A percentile compares a stretch with the other conserved stretches of the same genome.
Conservation (phyloP, 2,329 filamentous ascomycete genomes). For the Trichoderma pleuroti region DNA sequence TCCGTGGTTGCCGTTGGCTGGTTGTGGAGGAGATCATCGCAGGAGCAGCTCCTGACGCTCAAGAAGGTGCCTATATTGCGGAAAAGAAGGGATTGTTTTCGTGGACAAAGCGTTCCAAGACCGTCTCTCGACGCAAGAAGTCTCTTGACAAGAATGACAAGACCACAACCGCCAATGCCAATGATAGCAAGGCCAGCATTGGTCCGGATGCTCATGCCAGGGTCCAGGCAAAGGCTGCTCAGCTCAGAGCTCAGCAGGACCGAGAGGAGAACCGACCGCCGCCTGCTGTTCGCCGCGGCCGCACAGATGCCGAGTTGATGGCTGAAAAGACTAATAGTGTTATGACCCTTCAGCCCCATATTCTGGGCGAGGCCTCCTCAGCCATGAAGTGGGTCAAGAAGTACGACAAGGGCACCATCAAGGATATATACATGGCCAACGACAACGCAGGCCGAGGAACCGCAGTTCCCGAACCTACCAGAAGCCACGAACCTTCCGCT, state of each 20-base stretch:
- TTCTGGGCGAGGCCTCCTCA: constrained; percentile 82
- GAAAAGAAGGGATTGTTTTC: constrained; percentile 95
- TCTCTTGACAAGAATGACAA: constrained; percentile 45
- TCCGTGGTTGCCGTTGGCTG: constrained; percentile 79
- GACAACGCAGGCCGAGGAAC: constrained; percentile 66
- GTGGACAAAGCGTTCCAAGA: constrained; percentile 69
- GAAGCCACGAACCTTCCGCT: constrained; percentile 22
- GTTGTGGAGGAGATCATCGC: constrained; percentile 96
- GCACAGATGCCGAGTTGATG: constrained; percentile 54
- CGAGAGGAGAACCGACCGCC: constrained; percentile 48
- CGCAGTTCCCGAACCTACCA: constrained; percentile 34
- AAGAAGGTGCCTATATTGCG: constrained; percentile 82
- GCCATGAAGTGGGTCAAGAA: constrained; percentile 97
- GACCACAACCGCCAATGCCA: constrained; percentile 39
- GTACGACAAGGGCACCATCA: constrained; percentile 85
- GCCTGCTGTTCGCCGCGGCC: constrained; percentile 45
- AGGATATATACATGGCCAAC: constrained; percentile 80
- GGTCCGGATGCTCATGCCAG: constrained; percentile 87
- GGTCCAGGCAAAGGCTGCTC: constrained; percentile 86
- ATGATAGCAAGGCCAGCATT: constrained; percentile 74
- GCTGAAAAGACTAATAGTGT: constrained; percentile 82
- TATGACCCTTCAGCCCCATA: constrained; percentile 78
- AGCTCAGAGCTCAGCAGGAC: constrained; percentile 70
- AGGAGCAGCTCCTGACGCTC: constrained; percentile 80
- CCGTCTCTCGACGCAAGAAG: constrained; percentile 62